Evolutionary conservation across 805 yeast genomes (phyloP).

Genomic region (Ogataea angusta): DNA sequence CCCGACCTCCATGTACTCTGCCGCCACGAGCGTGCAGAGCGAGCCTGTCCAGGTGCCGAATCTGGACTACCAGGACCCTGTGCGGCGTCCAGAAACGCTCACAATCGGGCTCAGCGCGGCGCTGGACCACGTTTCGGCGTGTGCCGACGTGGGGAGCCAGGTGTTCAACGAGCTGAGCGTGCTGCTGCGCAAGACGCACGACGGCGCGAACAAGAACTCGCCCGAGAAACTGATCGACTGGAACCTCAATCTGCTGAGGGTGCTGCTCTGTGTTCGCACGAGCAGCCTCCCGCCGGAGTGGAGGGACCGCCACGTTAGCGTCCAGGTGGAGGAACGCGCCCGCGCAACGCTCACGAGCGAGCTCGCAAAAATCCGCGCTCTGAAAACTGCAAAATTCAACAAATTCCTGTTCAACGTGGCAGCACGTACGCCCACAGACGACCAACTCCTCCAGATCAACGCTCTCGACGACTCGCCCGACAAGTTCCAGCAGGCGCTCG

Average conservation of each 20-base stretch:
- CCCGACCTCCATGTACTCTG: constrained; percentile 7
- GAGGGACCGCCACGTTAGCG: constrained; percentile 14
- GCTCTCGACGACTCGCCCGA: constrained; percentile 11
- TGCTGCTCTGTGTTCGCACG: constrained; percentile 39
- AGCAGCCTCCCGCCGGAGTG: constrained; percentile 11
- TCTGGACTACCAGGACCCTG: constrained; percentile 8
- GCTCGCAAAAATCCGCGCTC: constrained; percentile 18
- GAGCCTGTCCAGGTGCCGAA: constrained; percentile 5
- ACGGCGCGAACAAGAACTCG: constrained; percentile 17
- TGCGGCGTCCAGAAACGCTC: not conserved
- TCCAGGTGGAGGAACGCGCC: constrained; percentile 16
- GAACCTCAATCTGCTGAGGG: constrained; percentile 50
- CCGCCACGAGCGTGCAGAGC: constrained; percentile 9
- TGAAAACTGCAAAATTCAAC: constrained; percentile 12
- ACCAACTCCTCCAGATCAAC: constrained; percentile 3
- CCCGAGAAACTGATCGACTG: constrained; percentile 46
- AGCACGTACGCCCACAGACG: constrained; percentile 1
- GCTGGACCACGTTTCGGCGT: constrained; percentile 18
- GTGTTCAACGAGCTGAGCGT: constrained; percentile 27
- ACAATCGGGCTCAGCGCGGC: constrained; percentile 13
- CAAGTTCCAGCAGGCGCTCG: constrained; percentile 36
- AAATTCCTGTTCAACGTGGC: constrained; percentile 17
- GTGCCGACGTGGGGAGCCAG: constrained; percentile 22
- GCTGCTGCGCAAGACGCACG: constrained; percentile 11
- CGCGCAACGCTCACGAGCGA: constrained; percentile 22